Evolutionary conservation across 2,329 filamentous ascomycete genomes (phyloP), one percentile per base, ranked within the genome.

Genomic region (Penicillium italicum): DNA sequence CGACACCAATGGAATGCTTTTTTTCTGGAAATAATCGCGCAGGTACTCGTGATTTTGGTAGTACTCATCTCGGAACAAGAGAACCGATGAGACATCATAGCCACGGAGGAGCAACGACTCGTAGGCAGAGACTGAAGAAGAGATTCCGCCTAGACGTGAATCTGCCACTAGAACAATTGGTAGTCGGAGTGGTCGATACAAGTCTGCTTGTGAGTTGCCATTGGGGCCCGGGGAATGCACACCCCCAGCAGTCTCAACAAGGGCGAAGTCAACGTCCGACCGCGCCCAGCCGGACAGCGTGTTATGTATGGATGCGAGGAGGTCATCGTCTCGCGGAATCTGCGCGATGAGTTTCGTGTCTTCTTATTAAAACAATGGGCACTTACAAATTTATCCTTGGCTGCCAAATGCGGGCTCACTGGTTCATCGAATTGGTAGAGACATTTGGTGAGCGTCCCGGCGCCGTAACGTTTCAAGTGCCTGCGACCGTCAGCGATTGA

Each of bases 221-320:
- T 87, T 89, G 0, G 90, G 90, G 0, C 83, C 83, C 0, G 90
- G 90, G 0, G 89, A 93, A 58, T 93, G 85, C 0, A 93, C 88
- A 0, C 90, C 90, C 0, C 90, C 90, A 1, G 90, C 90, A 1
- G 90, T 94, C 70, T 95, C 90, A 43, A 94, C 77, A 44, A 95
- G 80, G 1, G 89, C 75, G 72, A 86, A 84, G n/a, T 82, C 82
- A 43, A 76, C 62, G 48, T 66, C 67, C 44, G 56, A 66, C 52
- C 54, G 62, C 28, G 77, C 67, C 62, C 72, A 71, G 48, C 62
- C 60, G 20, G 71, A 67, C 20, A 80, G 69, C 6, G 76, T 72
- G 34, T 74, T 67, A 45, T 79, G 75, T 31, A 86, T 77, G 8
- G 75, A 73, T 2, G 72, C 65, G 5, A 86, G 67, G 1, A 88